Evolutionary conservation across 2,329 filamentous ascomycete genomes (phyloP), one percentile per base, ranked within the genome.

Genomic region (Leptographium galeiforme): DNA sequence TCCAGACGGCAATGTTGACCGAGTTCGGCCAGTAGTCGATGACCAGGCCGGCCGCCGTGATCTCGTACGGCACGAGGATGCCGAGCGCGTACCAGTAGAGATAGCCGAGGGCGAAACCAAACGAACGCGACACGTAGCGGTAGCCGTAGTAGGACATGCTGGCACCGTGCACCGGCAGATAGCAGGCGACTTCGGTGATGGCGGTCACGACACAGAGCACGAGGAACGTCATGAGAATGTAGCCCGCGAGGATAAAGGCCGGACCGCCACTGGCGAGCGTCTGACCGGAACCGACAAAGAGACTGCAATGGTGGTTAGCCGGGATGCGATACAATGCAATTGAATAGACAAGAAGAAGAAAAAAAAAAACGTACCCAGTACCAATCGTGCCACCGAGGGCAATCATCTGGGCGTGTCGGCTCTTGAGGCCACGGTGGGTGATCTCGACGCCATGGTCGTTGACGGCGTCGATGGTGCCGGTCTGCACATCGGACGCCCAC

Each of bases 31-130:
- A 89, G 66, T 86, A 86, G 46, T 72, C 48, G 52, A 64, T 57
- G 41, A 86, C 68, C 52, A 77, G 77, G 55, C 84, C 64, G 48
- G 85, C 78, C 13, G 85, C 70, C 2, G 78, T 65, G 56, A 84
- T 76, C 61, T 82, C 57, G 48, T 53, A 53, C 6, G 55, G 51
- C 18, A 55, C 55, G 80, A 56, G 81, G 52, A 75, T 72, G 19
- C 70, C 71, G 30, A 72, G 69, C 48, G 72, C 67, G 55, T 72
- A 73, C 68, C 69, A 75, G 57, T 74, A 75, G 33, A 74, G 73
- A 69, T 70, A 76, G 8, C 72, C 70, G 12, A 76, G 60, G 1
- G 72, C 69, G 53, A 74, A 76, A 34, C 68, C 72, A 12, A 72
- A 62, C 4, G 70, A 68, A 41, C 69, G 68, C 53, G 73, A 70